Base-by-base conservation (phyloP, 2,329 filamentous ascomycete species). In the Didymella keratinophila region DNA sequence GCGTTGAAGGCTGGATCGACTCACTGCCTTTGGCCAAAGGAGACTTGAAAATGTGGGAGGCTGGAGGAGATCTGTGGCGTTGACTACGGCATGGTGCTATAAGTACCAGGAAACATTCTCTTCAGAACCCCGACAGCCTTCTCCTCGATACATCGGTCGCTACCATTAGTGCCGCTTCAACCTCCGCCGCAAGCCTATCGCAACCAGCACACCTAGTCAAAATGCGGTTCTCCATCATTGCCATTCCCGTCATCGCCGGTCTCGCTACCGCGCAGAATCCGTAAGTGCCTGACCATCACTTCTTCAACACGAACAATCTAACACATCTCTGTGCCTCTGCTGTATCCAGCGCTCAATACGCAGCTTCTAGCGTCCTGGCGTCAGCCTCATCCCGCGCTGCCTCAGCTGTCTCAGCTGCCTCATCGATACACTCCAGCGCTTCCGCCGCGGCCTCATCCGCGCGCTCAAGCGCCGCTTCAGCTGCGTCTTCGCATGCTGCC, bases 181-280 rank as follows among this genome's bases (percentile, higher is more conserved):
- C 16, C 6, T n/a, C 16, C 32, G 3, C 16, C 16, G 16, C 32
- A 36, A 18, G 16, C 9, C 5, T 8, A 36, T 18, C 32, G 6
- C 3, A 36, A 18, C 7, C 16, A 28, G 25, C 16, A 28, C 42
- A 8, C 2, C 7, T 23, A 45, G n/a, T 44, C 23, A 57, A 14
- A 51, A 65, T 64, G 61, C 63, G 51, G 62, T 57, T 64, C 61
- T 51, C 58, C 5, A 21, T 32, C 11, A 9, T 62, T 28, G 16
- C 56, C 18, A 21, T 61, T 18, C 47, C 59, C 14, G 34, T 14
- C 49, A 42, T 60, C 36, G 53, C 53, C 20, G 45, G 52, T 51
- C 43, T 64, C 21, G 39, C 54, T 11, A 46, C 51, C 23, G 57
- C 57, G 36, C 57, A 60, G 27, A 60, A 52, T 11, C 47, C 51